phyloP scores from a whole-genome alignment of 2,329 filamentous ascomycete species.

The Mariannaea elegans region DNA sequence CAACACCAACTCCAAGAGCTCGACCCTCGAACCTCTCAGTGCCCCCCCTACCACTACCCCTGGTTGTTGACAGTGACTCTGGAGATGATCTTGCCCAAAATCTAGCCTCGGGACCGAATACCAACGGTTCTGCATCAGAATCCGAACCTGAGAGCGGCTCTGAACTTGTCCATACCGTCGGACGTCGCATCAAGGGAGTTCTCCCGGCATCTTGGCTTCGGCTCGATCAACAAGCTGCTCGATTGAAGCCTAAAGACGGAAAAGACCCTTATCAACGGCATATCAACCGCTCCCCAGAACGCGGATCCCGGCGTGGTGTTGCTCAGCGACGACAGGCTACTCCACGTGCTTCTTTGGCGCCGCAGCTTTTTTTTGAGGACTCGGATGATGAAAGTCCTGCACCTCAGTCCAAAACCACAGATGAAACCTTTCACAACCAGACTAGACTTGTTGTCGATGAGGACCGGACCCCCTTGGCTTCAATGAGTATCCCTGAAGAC shows the following conservation, averaged over 20 bases:
- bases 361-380: constrained; percentile 55
- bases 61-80: constrained; percentile 34
- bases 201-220: constrained; percentile 74
- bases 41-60: constrained; percentile 9
- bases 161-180: constrained; percentile 51
- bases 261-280: constrained; percentile 41
- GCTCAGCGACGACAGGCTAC: constrained; percentile 54
- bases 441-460: constrained; percentile 35
- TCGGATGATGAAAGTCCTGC: constrained; percentile 52
- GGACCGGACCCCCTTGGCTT: background rate
- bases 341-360: constrained; percentile 36
- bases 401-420: constrained; percentile 30
- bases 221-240: constrained; percentile 59
- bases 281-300: constrained; percentile 48
- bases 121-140: constrained; percentile 33
- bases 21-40: constrained; percentile 1
- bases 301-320: constrained; percentile 56
- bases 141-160: constrained; percentile 51
- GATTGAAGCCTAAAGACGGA: constrained; percentile 43
- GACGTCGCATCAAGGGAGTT: constrained; percentile 65
- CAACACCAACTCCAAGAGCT: background rate
- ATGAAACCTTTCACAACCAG: constrained; percentile 40
- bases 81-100: constrained; percentile 32
- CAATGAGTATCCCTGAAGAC: constrained; percentile 12
- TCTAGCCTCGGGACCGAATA: background rate